Percentiles rank a stretch among this genome's conserved stretches.
These are phyloP conservation scores for Warburgia ugandensis DNA, from an alignment of 164 flowering plant genomes.

Conservation along the genomic window DNA sequence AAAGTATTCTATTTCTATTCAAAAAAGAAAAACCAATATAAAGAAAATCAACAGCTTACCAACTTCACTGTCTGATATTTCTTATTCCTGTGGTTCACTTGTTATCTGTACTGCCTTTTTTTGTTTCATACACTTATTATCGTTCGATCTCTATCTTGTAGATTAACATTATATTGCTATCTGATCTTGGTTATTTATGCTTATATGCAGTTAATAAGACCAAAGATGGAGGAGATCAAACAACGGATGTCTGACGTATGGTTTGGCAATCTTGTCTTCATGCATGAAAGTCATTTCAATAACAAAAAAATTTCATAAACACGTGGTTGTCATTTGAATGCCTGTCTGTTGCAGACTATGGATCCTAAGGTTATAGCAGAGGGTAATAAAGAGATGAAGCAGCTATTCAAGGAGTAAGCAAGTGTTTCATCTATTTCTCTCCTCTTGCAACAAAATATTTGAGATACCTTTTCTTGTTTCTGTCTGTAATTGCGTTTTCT, in stretches of 20 bases:
- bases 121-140: background rate
- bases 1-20: too few relatives aligned
- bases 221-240: conserved; percentile 59
- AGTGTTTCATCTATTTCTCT: background rate
- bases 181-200: background rate
- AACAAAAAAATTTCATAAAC: background rate
- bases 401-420: conserved; percentile 71
- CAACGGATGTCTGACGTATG: conserved; percentile 48
- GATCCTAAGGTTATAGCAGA: conserved; percentile 48
- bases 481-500: background rate
- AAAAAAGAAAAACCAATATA: too few relatives aligned
- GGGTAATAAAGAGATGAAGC: conserved; percentile 42
- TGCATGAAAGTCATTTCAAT: background rate
- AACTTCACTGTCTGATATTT: background rate
- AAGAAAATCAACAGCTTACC: background rate
- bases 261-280: background rate
- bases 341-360: conserved; percentile 39
- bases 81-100: background rate
- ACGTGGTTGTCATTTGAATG: background rate
- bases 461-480: background rate
- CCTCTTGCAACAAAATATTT: background rate
- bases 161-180: background rate
- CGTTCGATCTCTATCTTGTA: background rate
- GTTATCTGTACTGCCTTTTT: background rate
- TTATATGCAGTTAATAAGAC: conserved; percentile 63